Conservation (phyloP, 495 filamentous ascomycete genomes). For the Penicillium arizonense region DNA sequence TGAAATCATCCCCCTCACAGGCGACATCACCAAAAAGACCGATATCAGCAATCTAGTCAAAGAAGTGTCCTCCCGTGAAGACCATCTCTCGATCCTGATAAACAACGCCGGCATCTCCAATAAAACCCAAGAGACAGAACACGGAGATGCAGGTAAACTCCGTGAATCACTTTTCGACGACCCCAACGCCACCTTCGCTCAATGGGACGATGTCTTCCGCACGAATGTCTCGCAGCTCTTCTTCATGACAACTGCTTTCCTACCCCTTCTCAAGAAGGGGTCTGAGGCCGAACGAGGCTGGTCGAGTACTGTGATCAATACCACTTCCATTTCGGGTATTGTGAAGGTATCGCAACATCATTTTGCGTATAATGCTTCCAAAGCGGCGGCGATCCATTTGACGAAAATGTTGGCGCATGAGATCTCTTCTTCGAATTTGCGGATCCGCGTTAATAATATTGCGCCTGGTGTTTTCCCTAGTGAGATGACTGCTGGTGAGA, state of each 20-base stretch:
- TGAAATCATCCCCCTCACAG: conserved; percentile 54
- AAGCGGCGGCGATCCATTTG: conserved; percentile 52
- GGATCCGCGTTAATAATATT: conserved; percentile 52
- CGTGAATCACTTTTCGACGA: conserved; percentile 58
- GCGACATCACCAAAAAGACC: conserved; percentile 49
- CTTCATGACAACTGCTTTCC: conserved; percentile 42
- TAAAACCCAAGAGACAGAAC: conserved; percentile 31
- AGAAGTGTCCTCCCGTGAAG: conserved; percentile 43
- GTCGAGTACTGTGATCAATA: conserved; percentile 59
- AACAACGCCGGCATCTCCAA: conserved; percentile 55
- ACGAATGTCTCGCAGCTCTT: conserved; percentile 50
- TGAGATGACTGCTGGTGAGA: conserved; percentile 55
- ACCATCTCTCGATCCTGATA: conserved; percentile 50
- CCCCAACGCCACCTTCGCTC: conserved; percentile 28
- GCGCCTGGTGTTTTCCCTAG: conserved; percentile 55
- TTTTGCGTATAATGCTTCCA: conserved; percentile 53
- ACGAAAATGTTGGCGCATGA: conserved; percentile 55
- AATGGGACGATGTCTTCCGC: conserved; percentile 47
- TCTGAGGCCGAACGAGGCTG: conserved; percentile 47
- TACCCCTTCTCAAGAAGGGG: conserved; percentile 43
- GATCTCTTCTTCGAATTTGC: conserved; percentile 37
- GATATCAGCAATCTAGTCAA: conserved; percentile 44
- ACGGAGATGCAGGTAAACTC: conserved; percentile 44
- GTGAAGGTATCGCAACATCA: conserved; percentile 50
- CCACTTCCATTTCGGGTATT: conserved; percentile 53